Percentiles rank a stretch among this genome's conserved stretches.
These are phyloP conservation scores for Guadua angustifolia DNA, from an alignment of 176 grass and related monocot species.

Conservation along the genomic window DNA sequence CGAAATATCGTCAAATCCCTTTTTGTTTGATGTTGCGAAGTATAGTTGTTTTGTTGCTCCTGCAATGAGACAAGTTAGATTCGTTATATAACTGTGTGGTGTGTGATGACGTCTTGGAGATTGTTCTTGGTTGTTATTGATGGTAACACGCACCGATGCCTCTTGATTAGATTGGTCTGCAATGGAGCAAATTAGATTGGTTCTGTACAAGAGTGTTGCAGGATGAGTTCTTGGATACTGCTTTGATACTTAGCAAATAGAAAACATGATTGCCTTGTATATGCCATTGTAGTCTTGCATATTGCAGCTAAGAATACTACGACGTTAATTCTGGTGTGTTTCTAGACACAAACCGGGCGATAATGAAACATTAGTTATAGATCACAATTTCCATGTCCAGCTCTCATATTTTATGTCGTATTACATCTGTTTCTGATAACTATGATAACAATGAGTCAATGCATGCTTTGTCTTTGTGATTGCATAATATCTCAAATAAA, in stretches of 20 bases:
- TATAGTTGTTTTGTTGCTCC: neutral
- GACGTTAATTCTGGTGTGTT: neutral
- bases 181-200: no score
- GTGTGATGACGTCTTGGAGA: no score
- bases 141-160: no score
- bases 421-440: neutral
- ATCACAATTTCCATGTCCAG: neutral
- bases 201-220: no score
- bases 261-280: neutral
- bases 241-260: no score
- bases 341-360: neutral
- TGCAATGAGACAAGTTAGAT: no score
- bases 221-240: no score
- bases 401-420: constrained; percentile 9
- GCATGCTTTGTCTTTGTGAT: constrained; percentile 26
- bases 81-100: no score
- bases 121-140: no score
- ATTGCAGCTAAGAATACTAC: neutral
- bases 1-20: no score
- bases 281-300: neutral
- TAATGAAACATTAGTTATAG: constrained; percentile 10
- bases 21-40: no score
- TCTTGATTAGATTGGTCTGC: no score
- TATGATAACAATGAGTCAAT: neutral
- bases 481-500: constrained; percentile 80